These are phyloP conservation scores for Nakaseomyces glabratus DNA, from an alignment of 1,139 yeast genomes.

Conservation along the genomic window DNA sequence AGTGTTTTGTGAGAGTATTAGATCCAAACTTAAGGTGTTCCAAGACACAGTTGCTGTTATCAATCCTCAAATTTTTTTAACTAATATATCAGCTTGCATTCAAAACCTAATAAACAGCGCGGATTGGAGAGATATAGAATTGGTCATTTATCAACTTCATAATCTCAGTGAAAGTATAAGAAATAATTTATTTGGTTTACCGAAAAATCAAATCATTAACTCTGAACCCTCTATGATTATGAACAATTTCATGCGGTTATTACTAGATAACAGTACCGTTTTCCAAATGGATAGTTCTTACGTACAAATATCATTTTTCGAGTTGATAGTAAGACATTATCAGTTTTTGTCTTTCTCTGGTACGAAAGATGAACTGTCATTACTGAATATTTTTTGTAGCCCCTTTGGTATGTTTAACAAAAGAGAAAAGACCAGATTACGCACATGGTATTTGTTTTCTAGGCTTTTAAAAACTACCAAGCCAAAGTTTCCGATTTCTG, in stretches of 20 bases:
- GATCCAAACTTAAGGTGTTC: conserved; percentile 62
- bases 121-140: conserved; percentile 76
- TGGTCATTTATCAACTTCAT: conserved; percentile 75
- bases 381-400: conserved; percentile 68
- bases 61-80: conserved; percentile 63
- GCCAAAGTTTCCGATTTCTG: conserved; percentile 47
- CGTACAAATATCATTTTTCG: conserved; percentile 74
- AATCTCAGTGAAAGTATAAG: conserved; percentile 73
- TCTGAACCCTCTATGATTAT: conserved; percentile 55
- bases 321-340: conserved; percentile 72
- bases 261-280: conserved; percentile 34
- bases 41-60: conserved; percentile 80
- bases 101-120: conserved; percentile 40
- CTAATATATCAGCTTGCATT: conserved; percentile 59
- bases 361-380: conserved; percentile 43
- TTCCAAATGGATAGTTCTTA: conserved; percentile 58
- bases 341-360: conserved; percentile 38
- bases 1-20: conserved; percentile 64
- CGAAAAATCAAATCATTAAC: conserved; percentile 50
- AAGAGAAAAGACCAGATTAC: conserved; percentile 61
- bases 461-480: conserved; percentile 73
- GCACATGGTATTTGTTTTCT: conserved; percentile 86
- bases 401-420: conserved; percentile 72
- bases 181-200: conserved; percentile 60
- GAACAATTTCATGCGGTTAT: conserved; percentile 47